Evolutionary conservation across 1,284 basidiomycete genomes (phyloP), one percentile per base, ranked within the genome.

Genomic region (Ceratobasidium sp.): DNA sequence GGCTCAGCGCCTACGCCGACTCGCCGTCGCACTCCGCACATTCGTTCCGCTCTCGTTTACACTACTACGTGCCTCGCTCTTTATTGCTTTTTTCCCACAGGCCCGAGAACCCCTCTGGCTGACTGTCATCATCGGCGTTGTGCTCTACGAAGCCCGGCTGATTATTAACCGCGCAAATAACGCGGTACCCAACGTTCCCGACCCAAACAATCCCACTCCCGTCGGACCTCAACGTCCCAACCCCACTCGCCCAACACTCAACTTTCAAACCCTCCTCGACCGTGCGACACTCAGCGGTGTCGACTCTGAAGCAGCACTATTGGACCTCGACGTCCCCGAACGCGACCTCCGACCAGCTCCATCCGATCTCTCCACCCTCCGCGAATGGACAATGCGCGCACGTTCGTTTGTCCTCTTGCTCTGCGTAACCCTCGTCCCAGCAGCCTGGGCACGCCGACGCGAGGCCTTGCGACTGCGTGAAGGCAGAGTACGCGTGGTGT

Each of bases 61-160:
- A 31, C 71, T 85, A 17, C 81, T 92, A 75, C 87, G 91, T 56
- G 90, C 88, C 0, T 74, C 86, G 15, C 81, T 93, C 15, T 79
- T 93, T 45, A 81, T 93, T 5, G 92, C 91, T 76, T 91, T 93
- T 78, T 87, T 93, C 74, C 87, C 88, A 1, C 91, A 91, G 0
- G 84, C 88, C 2, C 83, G 88, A 72, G 89, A 90, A 70, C 91
- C 91, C 0, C 75, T 92, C 13, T 85, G 92, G 70, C 87, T 87
- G 25, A 71, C 90, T 27, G 77, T 90, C 57, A 82, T 93, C 35
- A 78, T 87, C 22, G 84, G 80, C 3, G 92, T 89, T 88, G 84
- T 91, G 74, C 70, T 88, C 15, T 93, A 90, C 75, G 91, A 88
- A 82, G 87, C 43, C 80, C 85, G 62, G 83, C 82, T 45, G 72